Conservation (phyloP, 2,329 filamentous ascomycete species). For the Aurifilum marmelostoma region DNA sequence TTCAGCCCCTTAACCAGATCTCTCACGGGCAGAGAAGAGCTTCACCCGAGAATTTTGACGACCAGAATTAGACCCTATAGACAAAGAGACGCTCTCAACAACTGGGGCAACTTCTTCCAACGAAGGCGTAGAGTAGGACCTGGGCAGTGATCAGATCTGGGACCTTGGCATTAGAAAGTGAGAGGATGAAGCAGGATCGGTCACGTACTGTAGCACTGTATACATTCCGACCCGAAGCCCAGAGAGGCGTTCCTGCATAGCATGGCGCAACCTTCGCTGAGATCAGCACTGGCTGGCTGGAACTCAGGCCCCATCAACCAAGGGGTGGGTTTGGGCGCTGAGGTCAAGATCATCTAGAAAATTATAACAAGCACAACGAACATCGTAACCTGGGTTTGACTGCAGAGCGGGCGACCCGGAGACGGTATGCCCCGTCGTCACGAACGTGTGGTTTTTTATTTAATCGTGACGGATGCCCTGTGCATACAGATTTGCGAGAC, state of each 20-base stretch:
- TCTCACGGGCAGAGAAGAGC: neutral
- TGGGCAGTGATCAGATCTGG: no score
- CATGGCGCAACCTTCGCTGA: neutral
- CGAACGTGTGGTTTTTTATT: neutral
- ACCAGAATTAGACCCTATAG: no score
- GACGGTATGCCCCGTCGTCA: neutral
- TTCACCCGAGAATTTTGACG: no score
- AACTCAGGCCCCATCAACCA: no score
- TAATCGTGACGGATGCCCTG: neutral
- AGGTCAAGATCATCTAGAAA: neutral
- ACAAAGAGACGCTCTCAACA: neutral
- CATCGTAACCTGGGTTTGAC: neutral
- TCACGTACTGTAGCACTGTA: neutral
- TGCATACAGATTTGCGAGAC: neutral
- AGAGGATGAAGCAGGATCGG: neutral
- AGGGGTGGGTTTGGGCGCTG: no score
- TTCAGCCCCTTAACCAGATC: neutral
- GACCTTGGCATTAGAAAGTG: neutral
- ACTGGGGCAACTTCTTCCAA: neutral
- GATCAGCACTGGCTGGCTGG: neutral
- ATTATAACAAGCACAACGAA: neutral
- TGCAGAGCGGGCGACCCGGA: neutral
- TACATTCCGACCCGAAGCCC: neutral
- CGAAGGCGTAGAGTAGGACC: neutral
- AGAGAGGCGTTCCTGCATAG: neutral